Evolutionary conservation across 2,329 filamentous ascomycete species (phyloP), one percentile per base, ranked within the genome.

Genomic region (Incumbomyces lentus): DNA sequence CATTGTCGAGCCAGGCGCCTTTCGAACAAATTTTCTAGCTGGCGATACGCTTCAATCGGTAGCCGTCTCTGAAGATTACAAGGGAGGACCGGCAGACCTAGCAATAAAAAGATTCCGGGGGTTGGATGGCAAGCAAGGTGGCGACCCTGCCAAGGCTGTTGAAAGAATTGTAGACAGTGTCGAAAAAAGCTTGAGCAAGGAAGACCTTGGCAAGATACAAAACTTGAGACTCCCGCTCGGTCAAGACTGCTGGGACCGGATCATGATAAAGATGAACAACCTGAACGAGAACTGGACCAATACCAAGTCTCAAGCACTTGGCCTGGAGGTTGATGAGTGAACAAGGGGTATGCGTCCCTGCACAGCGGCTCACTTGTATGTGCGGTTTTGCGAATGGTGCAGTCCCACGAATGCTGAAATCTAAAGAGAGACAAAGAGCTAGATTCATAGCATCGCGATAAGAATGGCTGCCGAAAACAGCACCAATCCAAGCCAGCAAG

Each of bases 111-210:
- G 34, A 17, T 37, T 52, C 45, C 41, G 46, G 16, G 14, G 14
- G 14, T 46, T 44, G 10, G 61, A 78, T 49, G 64, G 70, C 13
- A 68, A 70, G 0, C 76, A 81, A 61, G 68, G 64, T 0, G 78
- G 78, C 0, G 75, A 81, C 55, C 67, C 75, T 2, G 61, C 59
- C 14, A 79, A 79, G 63, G 78, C 72, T 0, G 62, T 64, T 6
- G 66, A 62, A 47, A 67, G 75, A 1, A 64, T 78, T 22, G 67
- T 80, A 4, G 77, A 82, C 36, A 64, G 62, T 1, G 40, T 60
- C 39, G 62, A 60, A 6, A 61, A 59, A 6, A 41, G 52, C 3
- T 39, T 65, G 32, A 61, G 55, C 12, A 42, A 42, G 40, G 40
- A 42, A 14, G 26, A 42, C 3, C 29, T 42, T 17, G 40, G 40